Conservation (phyloP, 2,329 filamentous ascomycete genomes). For the Trichoderma asperellum region DNA sequence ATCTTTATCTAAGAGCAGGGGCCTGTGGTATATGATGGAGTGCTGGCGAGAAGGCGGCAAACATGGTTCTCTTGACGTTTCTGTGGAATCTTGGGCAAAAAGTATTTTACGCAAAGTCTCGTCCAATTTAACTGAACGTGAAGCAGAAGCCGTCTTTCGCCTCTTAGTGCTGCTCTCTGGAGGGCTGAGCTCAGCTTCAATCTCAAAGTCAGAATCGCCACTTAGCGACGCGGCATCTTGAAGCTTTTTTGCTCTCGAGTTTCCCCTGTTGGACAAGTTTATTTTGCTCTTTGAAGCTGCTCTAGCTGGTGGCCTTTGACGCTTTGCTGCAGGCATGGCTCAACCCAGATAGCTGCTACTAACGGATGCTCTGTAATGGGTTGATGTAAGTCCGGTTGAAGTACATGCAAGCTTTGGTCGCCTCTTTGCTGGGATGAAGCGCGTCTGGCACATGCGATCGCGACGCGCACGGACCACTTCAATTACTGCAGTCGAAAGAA, state of each 20-base stretch:
- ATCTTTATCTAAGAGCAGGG: constrained; percentile 50
- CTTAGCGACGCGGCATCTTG: constrained; percentile 8
- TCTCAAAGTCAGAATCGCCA: constrained; percentile 23
- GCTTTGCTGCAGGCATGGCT: constrained; percentile 26
- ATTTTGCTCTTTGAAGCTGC: neutral
- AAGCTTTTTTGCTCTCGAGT: neutral
- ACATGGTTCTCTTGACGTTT: constrained; percentile 29
- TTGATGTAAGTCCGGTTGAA: neutral
- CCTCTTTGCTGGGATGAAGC: neutral
- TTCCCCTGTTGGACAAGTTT: neutral
- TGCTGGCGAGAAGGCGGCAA: constrained; percentile 30
- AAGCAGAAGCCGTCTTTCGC: constrained; percentile 6
- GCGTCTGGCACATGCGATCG: constrained; percentile 13
- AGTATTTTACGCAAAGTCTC: constrained; percentile 16
- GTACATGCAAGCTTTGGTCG: neutral
- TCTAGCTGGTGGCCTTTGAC: constrained; percentile 4
- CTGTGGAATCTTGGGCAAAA: constrained; percentile 19
- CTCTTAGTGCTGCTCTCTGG: neutral
- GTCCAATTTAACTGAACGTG: constrained; percentile 17
- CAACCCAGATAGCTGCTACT: neutral
- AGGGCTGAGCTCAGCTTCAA: neutral
- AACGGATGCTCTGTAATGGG: neutral
- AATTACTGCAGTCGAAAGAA: neutral
- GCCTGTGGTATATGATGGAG: constrained; percentile 50
- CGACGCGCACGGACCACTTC: constrained; percentile 20